phyloP scores from a whole-genome alignment of 2,329 filamentous ascomycete species.

The Didymella pomorum region DNA sequence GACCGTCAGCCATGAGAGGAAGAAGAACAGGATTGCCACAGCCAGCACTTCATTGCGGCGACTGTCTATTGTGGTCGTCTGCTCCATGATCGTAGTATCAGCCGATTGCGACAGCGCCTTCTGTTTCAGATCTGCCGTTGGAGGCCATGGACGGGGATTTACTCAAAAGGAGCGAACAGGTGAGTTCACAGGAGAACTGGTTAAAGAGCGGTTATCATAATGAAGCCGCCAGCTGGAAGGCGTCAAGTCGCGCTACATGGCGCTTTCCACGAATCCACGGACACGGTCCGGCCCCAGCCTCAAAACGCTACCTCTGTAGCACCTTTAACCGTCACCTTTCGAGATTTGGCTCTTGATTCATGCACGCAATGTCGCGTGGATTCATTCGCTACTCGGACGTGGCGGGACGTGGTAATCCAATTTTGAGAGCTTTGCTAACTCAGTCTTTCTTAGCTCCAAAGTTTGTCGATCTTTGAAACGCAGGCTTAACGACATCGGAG shows the following conservation, averaged over 20 bases:
- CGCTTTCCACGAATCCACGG: slow-evolving; percentile 1
- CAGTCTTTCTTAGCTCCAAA: slow-evolving; percentile 2
- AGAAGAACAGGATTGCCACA: slow-evolving; percentile 48
- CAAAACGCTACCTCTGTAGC: slow-evolving; percentile 1
- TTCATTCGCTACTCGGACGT: slow-evolving; percentile 16
- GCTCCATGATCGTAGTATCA: slow-evolving; percentile 3
- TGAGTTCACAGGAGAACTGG: background rate
- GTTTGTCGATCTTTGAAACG: slow-evolving; percentile 14
- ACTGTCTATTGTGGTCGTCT: slow-evolving; percentile 24
- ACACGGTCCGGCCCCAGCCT: slow-evolving; percentile 5
- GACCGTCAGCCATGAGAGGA: slow-evolving; percentile 49
- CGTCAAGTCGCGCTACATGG: slow-evolving; percentile 5
- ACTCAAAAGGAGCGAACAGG: background rate
- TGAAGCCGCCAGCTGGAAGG: background rate
- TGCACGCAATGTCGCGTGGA: slow-evolving; percentile 7
- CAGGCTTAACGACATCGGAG: background rate
- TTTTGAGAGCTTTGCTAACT: slow-evolving; percentile 2
- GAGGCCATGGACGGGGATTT: slow-evolving; percentile 3
- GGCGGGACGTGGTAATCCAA: background rate
- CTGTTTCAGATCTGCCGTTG: background rate
- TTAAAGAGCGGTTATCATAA: background rate
- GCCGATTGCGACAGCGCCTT: background rate
- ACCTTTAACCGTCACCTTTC: background rate
- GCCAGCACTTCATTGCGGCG: slow-evolving; percentile 32
- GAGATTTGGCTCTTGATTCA: slow-evolving; percentile 19